Conservation (phyloP, 768 basidiomycete genomes). For the Paxillus rubicundulus region DNA sequence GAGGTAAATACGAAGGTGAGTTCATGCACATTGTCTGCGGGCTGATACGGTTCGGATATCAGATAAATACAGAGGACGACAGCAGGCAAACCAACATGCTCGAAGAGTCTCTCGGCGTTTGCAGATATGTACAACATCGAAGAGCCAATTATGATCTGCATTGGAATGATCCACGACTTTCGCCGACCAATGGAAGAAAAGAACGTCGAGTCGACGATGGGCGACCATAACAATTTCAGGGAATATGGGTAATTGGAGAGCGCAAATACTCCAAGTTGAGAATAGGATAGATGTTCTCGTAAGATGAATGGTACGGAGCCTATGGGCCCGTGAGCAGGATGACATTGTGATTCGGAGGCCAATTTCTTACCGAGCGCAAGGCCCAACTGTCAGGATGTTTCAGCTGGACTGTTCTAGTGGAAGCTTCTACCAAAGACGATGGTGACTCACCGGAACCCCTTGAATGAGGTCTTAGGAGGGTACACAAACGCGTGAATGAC, state of each 20-base stretch:
- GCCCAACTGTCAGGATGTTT: constrained; percentile 53
- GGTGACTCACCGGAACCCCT: constrained; percentile 76
- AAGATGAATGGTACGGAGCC: constrained; percentile 97
- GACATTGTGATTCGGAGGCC: background rate
- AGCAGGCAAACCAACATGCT: constrained; percentile 51
- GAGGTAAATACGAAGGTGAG: constrained; percentile 84
- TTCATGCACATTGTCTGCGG: constrained; percentile 71
- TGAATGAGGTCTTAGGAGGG: constrained; percentile 64
- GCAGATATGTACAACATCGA: constrained; percentile 78
- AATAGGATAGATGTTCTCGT: constrained; percentile 93
- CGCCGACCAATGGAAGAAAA: constrained; percentile 81
- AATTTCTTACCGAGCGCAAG: constrained; percentile 72
- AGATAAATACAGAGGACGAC: constrained; percentile 1
- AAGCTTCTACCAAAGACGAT: constrained; percentile 5
- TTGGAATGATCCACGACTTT: constrained; percentile 99
- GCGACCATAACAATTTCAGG: constrained; percentile 95
- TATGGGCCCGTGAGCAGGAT: constrained; percentile 26
- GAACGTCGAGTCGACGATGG: constrained; percentile 92
- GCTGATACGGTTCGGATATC: constrained; percentile 45
- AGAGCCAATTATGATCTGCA: constrained; percentile 86
- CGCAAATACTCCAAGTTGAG: constrained; percentile 92
- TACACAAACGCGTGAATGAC: constrained; percentile 11
- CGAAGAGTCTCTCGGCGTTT: constrained; percentile 72
- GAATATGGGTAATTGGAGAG: constrained; percentile 94
- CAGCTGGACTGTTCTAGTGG: background rate